Evolutionary conservation across 1,284 basidiomycete genomes (phyloP).

Genomic region (Sporisorium iseilematis-ciliati): DNA sequence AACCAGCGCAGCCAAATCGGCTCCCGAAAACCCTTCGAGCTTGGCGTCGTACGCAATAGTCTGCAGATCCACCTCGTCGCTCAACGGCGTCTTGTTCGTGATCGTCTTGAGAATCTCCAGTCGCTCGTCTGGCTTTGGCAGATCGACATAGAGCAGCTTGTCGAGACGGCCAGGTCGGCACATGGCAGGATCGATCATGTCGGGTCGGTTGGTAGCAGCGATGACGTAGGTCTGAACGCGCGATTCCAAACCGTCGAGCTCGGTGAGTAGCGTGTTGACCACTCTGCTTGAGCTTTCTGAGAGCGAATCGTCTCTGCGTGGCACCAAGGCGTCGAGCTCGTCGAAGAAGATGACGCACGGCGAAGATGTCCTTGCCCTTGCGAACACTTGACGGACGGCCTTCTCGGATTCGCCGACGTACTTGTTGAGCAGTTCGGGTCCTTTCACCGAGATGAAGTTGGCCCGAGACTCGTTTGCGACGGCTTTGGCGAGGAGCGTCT

Average conservation of each 20-base stretch:
- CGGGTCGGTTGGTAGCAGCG: conserved; percentile 96
- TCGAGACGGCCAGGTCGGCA: conserved; percentile 94
- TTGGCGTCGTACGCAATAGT: conserved; percentile 52
- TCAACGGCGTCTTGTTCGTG: conserved; percentile 81
- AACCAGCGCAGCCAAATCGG: conserved; percentile 66
- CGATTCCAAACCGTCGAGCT: conserved; percentile 91
- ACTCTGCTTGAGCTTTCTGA: conserved; percentile 97
- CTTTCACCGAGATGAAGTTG: conserved; percentile 97
- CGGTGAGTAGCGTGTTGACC: conserved; percentile 95
- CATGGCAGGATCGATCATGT: conserved; percentile 99
- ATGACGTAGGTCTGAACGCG: conserved; percentile 92
- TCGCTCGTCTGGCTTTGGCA: conserved; percentile 82
- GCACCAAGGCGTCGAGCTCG: conserved; percentile 95
- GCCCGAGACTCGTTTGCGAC: conserved; percentile 94
- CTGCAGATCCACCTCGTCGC: conserved; percentile 71
- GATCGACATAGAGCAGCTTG: conserved; percentile 95
- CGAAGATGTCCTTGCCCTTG: conserved; percentile 84
- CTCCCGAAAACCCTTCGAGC: conserved; percentile 65
- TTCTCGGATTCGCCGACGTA: conserved; percentile 98
- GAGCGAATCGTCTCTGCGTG: conserved; percentile 86
- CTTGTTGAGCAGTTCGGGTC: conserved; percentile 94
- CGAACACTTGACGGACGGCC: conserved; percentile 92
- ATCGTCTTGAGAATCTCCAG: conserved; percentile 77
- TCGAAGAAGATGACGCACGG: conserved; percentile 96
- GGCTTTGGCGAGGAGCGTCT: conserved; percentile 94